A percentile compares a stretch with the other conserved stretches of the same genome.
phyloP scores from a whole-genome alignment of 441 rosid species.

The Adansonia rubrostipa region DNA sequence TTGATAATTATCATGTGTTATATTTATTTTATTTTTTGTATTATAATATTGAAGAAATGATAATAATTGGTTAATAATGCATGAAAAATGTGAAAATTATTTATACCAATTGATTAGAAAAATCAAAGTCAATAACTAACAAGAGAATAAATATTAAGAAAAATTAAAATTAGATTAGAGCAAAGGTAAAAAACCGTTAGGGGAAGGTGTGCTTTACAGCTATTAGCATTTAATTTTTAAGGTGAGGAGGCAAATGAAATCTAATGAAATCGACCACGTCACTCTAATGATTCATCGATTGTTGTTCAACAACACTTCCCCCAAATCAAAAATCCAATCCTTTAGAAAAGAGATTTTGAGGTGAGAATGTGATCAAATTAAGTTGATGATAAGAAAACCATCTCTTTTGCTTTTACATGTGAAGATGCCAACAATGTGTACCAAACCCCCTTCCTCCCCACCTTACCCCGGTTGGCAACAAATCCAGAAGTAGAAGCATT shows the following conservation, averaged over 20 bases:
- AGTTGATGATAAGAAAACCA: not conserved
- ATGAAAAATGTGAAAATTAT: not conserved
- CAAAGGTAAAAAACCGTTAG: not conserved
- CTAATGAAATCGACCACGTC: constrained; percentile 31
- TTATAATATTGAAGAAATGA: not conserved
- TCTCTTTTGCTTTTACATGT: constrained; percentile 34
- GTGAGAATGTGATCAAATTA: constrained; percentile 15
- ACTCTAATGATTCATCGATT: constrained; percentile 21
- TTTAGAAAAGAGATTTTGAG: not conserved
- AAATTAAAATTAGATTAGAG: not conserved
- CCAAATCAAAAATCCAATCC: not conserved
- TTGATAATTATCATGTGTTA: no score
- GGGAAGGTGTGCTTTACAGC: not conserved
- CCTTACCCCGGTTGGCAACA: not conserved
- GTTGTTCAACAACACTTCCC: constrained; percentile 34
- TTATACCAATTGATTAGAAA: no score
- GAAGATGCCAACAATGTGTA: constrained; percentile 30
- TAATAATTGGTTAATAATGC: not conserved
- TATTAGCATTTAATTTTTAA: not conserved
- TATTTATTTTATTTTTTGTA: no score
- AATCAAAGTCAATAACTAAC: no score
- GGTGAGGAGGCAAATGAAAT: not conserved
- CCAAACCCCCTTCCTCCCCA: constrained; percentile 18
- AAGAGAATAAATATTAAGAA: not conserved
- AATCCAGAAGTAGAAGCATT: no score